phyloP scores from a whole-genome alignment of 2,329 filamentous ascomycete genomes.

The Fonsecaea pedrosoi region DNA sequence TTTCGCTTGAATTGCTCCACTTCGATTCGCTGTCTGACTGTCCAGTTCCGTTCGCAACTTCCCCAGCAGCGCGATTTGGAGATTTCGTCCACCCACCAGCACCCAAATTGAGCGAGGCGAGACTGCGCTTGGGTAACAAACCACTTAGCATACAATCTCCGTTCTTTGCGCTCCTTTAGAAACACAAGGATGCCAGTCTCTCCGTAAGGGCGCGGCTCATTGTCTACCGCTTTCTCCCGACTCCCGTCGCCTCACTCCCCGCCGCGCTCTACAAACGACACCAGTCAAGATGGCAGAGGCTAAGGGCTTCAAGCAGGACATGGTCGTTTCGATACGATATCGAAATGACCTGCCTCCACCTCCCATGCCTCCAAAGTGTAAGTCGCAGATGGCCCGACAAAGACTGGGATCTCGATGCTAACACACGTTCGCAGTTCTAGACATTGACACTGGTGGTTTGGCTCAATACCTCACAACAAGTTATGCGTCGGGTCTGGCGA shows the following conservation, averaged over 20 bases:
- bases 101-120: not conserved
- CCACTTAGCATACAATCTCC: not conserved
- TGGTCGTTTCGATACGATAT: constrained; percentile 94
- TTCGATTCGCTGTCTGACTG: not conserved
- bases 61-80: constrained; percentile 2
- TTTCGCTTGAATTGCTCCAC: not conserved
- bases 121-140: not conserved
- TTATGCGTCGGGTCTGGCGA: constrained; percentile 85
- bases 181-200: not conserved
- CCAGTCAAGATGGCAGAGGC: constrained; percentile 38
- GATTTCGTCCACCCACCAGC: not conserved
- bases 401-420: not conserved
- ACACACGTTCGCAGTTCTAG: constrained; percentile 63
- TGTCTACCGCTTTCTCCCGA: not conserved
- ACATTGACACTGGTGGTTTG: constrained; percentile 93
- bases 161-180: not conserved
- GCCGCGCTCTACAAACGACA: not conserved
- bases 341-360: constrained; percentile 95
- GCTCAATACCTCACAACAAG: constrained; percentile 87
- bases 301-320: constrained; percentile 79
- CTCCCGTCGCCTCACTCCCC: not conserved
- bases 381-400: not conserved
- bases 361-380: constrained; percentile 84
- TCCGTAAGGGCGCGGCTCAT: not conserved
- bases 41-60: not conserved